These are phyloP conservation scores for Aspergillus piperis DNA, from an alignment of 2,329 filamentous ascomycete species.

Conservation along the genomic window DNA sequence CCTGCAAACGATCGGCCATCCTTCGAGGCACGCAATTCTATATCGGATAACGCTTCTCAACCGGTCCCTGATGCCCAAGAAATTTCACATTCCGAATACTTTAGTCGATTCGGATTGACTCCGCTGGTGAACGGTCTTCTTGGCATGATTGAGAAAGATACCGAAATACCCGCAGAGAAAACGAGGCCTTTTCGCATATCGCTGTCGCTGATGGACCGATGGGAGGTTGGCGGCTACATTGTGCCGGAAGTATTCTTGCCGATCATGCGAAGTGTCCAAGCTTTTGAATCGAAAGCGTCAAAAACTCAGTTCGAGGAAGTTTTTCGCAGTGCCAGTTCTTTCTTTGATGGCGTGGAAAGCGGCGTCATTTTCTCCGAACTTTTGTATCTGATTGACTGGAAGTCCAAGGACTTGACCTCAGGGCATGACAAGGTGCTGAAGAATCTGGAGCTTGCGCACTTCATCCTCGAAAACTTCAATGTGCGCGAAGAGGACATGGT, in stretches of 20 bases:
- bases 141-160: conserved; percentile 67
- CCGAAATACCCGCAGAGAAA: conserved; percentile 62
- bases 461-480: conserved; percentile 87
- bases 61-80: conserved; percentile 42
- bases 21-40: conserved; percentile 30
- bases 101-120: conserved; percentile 74
- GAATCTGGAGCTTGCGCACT: conserved; percentile 73
- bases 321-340: conserved; percentile 86
- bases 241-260: conserved; percentile 87
- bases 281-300: conserved; percentile 68
- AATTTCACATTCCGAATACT: conserved; percentile 72
- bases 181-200: conserved; percentile 88
- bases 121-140: conserved; percentile 74
- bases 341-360: conserved; percentile 97
- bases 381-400: conserved; percentile 62
- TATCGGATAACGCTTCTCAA: conserved; percentile 31
- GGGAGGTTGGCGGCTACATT: conserved; percentile 91
- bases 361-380: conserved; percentile 88
- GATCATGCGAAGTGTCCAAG: conserved; percentile 75
- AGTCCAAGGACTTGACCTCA: conserved; percentile 53
- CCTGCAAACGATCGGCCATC: conserved; percentile 41
- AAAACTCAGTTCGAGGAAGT: conserved; percentile 80
- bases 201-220: conserved; percentile 94
- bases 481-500: conserved; percentile 96
- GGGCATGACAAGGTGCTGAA: conserved; percentile 55